phyloP scores from a whole-genome alignment of 2,329 filamentous ascomycete genomes.

The Apiospora hydei region DNA sequence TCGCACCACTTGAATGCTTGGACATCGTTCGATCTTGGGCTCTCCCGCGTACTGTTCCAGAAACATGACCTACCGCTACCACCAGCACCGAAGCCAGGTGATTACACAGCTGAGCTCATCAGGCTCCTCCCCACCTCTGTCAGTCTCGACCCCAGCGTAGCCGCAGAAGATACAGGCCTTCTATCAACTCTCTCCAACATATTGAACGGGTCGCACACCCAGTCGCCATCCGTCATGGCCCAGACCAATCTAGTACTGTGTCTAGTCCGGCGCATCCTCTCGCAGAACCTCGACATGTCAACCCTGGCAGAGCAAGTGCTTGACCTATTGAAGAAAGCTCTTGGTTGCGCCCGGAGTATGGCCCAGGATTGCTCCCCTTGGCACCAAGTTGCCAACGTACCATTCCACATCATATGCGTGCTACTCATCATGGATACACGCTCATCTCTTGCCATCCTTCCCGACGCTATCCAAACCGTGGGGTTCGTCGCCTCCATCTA shows the following conservation, averaged over 20 bases:
- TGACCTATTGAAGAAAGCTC: constrained; percentile 50
- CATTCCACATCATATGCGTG: constrained; percentile 64
- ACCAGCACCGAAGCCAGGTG: constrained; percentile 38
- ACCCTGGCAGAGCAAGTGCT: constrained; percentile 54
- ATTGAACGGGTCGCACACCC: constrained; percentile 48
- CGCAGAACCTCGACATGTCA: constrained; percentile 55
- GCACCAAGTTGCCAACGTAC: constrained; percentile 67
- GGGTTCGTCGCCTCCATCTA: constrained; percentile 50
- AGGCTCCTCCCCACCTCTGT: constrained; percentile 60
- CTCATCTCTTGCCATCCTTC: constrained; percentile 54
- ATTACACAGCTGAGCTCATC: constrained; percentile 57
- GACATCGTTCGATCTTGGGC: constrained; percentile 65
- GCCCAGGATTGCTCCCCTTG: constrained; percentile 55
- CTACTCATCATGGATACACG: constrained; percentile 61
- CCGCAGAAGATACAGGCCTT: constrained; percentile 50
- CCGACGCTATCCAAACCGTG: constrained; percentile 58
- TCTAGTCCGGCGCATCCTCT: constrained; percentile 60
- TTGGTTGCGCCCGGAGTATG: constrained; percentile 56
- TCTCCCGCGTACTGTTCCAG: constrained; percentile 52
- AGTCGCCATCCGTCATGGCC: constrained; percentile 52
- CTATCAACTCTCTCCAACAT: constrained; percentile 51
- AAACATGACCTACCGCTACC: constrained; percentile 8
- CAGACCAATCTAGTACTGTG: constrained; percentile 64
- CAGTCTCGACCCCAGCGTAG: constrained; percentile 59
- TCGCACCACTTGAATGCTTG: constrained; percentile 65